phyloP scores from a whole-genome alignment of 1,139 yeast genomes.

The Yamadazyma aaseri region DNA sequence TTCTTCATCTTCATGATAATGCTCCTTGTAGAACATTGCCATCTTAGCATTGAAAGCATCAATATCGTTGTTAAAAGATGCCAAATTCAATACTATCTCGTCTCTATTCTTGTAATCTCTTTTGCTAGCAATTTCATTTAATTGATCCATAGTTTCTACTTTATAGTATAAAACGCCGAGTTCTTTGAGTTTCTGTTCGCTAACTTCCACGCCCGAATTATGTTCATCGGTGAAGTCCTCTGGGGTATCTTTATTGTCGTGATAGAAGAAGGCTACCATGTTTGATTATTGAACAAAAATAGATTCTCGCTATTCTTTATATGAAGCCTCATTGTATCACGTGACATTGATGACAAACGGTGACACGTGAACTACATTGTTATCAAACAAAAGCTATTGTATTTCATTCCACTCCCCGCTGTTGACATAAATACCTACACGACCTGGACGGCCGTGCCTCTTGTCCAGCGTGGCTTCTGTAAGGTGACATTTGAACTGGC shows the following conservation, averaged over 20 bases:
- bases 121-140: slow-evolving; percentile 63
- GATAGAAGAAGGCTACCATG: slow-evolving; percentile 62
- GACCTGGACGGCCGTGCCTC: too few relatives aligned
- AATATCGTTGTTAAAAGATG: slow-evolving; percentile 62
- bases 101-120: slow-evolving; percentile 83
- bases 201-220: slow-evolving; percentile 62
- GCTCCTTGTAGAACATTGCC: slow-evolving; percentile 76
- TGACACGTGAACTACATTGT: too few relatives aligned
- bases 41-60: slow-evolving; percentile 63
- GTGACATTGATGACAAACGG: too few relatives aligned
- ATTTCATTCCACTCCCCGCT: too few relatives aligned
- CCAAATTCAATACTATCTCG: slow-evolving; percentile 58
- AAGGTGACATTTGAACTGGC: too few relatives aligned
- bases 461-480: too few relatives aligned
- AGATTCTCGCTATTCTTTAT: too few relatives aligned
- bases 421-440: too few relatives aligned
- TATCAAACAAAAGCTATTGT: too few relatives aligned
- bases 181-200: slow-evolving; percentile 46
- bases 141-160: slow-evolving; percentile 52
- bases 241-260: slow-evolving; percentile 60
- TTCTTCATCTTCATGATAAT: slow-evolving; percentile 96
- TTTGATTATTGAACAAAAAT: not conserved
- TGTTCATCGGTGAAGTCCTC: slow-evolving; percentile 73
- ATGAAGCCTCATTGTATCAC: too few relatives aligned
- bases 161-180: slow-evolving; percentile 73